phyloP scores from a whole-genome alignment of 2,329 filamentous ascomycete species.

The Biscogniauxia marginata region DNA sequence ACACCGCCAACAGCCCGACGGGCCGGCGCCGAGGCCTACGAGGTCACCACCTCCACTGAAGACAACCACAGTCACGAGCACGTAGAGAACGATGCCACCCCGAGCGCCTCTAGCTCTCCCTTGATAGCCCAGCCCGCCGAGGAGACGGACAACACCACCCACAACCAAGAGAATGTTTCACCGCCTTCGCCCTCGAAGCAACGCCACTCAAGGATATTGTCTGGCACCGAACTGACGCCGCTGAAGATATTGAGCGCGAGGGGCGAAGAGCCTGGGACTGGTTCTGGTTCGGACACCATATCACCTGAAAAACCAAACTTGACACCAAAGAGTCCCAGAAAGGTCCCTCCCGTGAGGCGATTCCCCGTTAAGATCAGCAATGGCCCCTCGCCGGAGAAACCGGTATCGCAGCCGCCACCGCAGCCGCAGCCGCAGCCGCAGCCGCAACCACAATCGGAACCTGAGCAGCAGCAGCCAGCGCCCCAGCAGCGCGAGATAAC shows the following conservation, averaged over 20 bases:
- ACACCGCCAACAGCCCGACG: constrained; percentile 31
- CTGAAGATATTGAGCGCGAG: constrained; percentile 50
- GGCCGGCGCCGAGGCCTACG: constrained; percentile 29
- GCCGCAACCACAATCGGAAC: constrained; percentile 1
- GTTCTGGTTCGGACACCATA: constrained; percentile 29
- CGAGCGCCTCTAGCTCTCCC: constrained; percentile 8
- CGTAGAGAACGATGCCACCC: constrained; percentile 1
- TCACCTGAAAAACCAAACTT: constrained; percentile 19
- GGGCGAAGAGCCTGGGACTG: constrained; percentile 23
- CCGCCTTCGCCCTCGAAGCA: constrained; percentile 46
- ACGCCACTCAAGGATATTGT: constrained; percentile 55
- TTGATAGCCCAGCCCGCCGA: constrained; percentile 15
- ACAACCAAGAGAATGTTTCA: constrained; percentile 47
- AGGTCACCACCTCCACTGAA: constrained; percentile 4
- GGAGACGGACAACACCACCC: constrained; percentile 4
- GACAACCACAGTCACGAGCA: constrained; percentile 4
- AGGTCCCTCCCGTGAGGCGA: constrained; percentile 52
- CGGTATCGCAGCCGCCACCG: neutral
- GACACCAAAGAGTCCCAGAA: constrained; percentile 36
- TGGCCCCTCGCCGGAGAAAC: constrained; percentile 7
- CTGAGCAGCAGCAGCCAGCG: constrained; percentile 14
- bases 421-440: constrained; percentile 1
- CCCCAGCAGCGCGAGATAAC: constrained; percentile 37
- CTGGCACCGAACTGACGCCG: constrained; percentile 56
- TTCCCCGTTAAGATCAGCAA: constrained; percentile 57